Conservation (phyloP, 2,329 filamentous ascomycete genomes). For the Aspergillus udagawae region DNA sequence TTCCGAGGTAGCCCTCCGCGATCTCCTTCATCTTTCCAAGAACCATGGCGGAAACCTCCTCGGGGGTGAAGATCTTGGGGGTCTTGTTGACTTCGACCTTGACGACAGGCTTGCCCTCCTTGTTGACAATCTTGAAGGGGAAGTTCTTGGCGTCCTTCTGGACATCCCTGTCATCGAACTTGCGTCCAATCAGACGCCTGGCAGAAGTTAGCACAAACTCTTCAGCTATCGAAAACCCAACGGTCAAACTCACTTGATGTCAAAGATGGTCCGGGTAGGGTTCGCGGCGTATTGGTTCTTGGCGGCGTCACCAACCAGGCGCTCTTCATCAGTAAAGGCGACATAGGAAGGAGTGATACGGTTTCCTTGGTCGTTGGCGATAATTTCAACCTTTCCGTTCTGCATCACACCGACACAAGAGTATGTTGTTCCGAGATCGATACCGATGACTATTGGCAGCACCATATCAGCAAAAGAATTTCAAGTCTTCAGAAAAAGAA, state of each 20-base stretch:
- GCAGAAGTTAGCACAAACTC: neutral
- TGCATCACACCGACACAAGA: conserved; percentile 93
- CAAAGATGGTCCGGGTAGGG: conserved; percentile 71
- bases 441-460: conserved; percentile 68
- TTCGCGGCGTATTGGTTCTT: conserved; percentile 91
- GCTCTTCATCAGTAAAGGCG: conserved; percentile 94
- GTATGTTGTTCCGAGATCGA: conserved; percentile 88
- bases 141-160: conserved; percentile 97
- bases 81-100: conserved; percentile 59
- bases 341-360: conserved; percentile 94
- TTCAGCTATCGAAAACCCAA: neutral
- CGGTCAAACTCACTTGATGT: conserved; percentile 67
- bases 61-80: conserved; percentile 61
- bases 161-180: conserved; percentile 78
- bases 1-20: conserved; percentile 59
- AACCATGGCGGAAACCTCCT: conserved; percentile 65
- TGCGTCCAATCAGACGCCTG: conserved; percentile 80
- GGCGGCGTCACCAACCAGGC: conserved; percentile 92
- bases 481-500: neutral
- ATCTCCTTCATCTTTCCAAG: conserved; percentile 65
- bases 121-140: conserved; percentile 89
- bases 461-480: neutral
- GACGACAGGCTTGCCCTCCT: conserved; percentile 85
- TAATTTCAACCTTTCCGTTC: conserved; percentile 90
- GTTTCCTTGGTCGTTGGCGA: conserved; percentile 96